Base-by-base conservation (phyloP, 495 filamentous ascomycete genomes). In the Talaromyces liani region DNA sequence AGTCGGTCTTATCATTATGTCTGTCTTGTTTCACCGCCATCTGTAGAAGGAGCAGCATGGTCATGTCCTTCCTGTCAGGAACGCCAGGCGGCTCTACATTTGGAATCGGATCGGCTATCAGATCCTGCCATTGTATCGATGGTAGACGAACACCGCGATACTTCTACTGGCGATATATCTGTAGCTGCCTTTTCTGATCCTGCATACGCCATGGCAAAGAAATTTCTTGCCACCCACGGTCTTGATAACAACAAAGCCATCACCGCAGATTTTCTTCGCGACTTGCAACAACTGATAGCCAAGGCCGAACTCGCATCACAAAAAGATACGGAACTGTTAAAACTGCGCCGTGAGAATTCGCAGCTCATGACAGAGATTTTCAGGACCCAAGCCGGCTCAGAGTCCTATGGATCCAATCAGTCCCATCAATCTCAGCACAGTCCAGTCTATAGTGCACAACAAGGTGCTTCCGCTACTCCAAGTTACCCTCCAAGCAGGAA, bases 1-100 rank as follows among this genome's bases (percentile, higher is more conserved):
- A 74, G 71, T 63, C 69, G 74, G 64, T 70, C 74, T 16, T 75
- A 75, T 59, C 74, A 77, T 61, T 58, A 59, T 47, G 61, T 65
- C n/a, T 77, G 74, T 47, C 54, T 77, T 24, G 22, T 65, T 24
- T 36, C 57, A 34, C 57, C 57, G 31, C 57, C 57, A 20, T 14
- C 27, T 2, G 56, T 33, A 18, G 57, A 59, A 3, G 57, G 12
- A 14, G 29, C 54, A 39, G 33, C 27, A 29, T 59, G 57, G 57
- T 59, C 31, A 22, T 59, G 57, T 29, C 57, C 57, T 22, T 6
- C 57, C 4, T 59, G 57, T 36, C 57, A 34, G n/a, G 24, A 25
- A 56, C 54, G 24, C 45, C 45, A 49, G 1, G 45, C n/a, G 18
- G 45, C 45, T 49, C 45, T 49, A 9, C 16, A 49, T 20, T 8